phyloP scores from a whole-genome alignment of 2,329 filamentous ascomycete species.

The Penicillium occitanis region DNA sequence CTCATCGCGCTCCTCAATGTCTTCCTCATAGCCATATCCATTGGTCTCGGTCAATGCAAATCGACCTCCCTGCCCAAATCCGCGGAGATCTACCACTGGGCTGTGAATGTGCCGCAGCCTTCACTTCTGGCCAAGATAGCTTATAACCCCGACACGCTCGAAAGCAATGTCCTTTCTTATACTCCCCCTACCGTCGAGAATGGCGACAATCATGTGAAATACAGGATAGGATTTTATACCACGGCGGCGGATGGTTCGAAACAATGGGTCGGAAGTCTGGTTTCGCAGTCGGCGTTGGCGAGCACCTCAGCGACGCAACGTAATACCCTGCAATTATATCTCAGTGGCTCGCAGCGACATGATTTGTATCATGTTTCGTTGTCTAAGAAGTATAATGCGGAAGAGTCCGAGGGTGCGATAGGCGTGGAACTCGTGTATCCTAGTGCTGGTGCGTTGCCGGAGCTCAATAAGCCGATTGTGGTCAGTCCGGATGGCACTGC shows the following conservation, averaged over 20 bases:
- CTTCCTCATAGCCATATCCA: conserved; percentile 23
- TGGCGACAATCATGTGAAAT: conserved; percentile 47
- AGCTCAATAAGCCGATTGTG: conserved; percentile 43
- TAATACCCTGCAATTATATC: conserved; percentile 38
- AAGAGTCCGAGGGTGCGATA: conserved; percentile 22
- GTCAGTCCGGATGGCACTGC: conserved; percentile 40
- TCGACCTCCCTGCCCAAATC: conserved; percentile 22
- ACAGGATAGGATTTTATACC: conserved; percentile 55
- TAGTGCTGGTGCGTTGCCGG: conserved; percentile 37
- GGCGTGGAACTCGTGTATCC: conserved; percentile 37
- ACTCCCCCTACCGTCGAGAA: conserved; percentile 32
- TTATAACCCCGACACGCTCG: conserved; percentile 41
- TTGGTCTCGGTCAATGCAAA: conserved; percentile 23
- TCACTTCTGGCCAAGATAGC: conserved; percentile 42
- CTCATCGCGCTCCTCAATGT: conserved; percentile 20
- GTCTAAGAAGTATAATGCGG: conserved; percentile 27
- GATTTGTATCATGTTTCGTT: conserved; percentile 45
- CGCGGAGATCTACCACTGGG: conserved; percentile 42
- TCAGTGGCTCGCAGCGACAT: conserved; percentile 32
- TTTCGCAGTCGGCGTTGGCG: conserved; percentile 37
- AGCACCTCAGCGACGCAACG: conserved; percentile 29
- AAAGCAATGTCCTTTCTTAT: conserved; percentile 41
- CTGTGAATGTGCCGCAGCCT: conserved; percentile 34
- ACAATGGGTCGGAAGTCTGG: conserved; percentile 44
- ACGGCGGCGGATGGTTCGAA: conserved; percentile 31